phyloP scores from a whole-genome alignment of 805 yeast genomes.

The Yamadazyma scolyti region DNA sequence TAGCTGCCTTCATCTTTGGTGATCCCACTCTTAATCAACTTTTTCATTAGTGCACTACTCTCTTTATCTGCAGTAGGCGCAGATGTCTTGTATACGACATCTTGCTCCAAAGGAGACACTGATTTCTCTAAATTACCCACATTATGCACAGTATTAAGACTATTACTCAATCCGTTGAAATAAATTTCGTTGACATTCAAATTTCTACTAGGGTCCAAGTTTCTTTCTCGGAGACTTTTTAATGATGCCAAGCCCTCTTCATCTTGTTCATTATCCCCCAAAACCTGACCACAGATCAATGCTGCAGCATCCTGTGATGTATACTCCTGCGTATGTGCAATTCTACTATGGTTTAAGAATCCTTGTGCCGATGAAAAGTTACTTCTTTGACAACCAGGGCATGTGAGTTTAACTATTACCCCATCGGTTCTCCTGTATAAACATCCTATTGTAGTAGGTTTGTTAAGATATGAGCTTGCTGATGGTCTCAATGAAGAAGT shows the following conservation, averaged over 20 bases:
- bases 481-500: conserved; percentile 55
- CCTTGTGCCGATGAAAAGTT: conserved; percentile 81
- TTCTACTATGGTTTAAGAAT: conserved; percentile 70
- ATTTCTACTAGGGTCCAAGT: conserved; percentile 40
- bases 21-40: conserved; percentile 30
- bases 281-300: conserved; percentile 54
- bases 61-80: too few species aligned
- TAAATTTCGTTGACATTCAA: conserved; percentile 35
- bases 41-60: conserved; percentile 32
- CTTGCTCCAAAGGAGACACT: conserved; percentile 13
- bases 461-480: conserved; percentile 13
- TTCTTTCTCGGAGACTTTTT: conserved; percentile 27
- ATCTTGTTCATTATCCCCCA: conserved; percentile 56
- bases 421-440: conserved; percentile 70
- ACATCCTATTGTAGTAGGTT: conserved; percentile 34
- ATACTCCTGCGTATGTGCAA: conserved; percentile 69
- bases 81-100: conserved; percentile 5
- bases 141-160: conserved; percentile 24
- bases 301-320: conserved; percentile 76
- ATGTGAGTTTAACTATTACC: conserved; percentile 60
- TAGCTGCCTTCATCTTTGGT: conserved; percentile 19
- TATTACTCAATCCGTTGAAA: conserved; percentile 28
- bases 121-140: conserved; percentile 9
- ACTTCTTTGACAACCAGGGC: conserved; percentile 63
- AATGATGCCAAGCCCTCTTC: conserved; percentile 44